Percentiles rank a stretch among this genome's conserved stretches.
These are phyloP conservation scores for Mortierella sp. DNA, from an alignment of 371 early-diverging fungal genomes.

Conservation along the genomic window DNA sequence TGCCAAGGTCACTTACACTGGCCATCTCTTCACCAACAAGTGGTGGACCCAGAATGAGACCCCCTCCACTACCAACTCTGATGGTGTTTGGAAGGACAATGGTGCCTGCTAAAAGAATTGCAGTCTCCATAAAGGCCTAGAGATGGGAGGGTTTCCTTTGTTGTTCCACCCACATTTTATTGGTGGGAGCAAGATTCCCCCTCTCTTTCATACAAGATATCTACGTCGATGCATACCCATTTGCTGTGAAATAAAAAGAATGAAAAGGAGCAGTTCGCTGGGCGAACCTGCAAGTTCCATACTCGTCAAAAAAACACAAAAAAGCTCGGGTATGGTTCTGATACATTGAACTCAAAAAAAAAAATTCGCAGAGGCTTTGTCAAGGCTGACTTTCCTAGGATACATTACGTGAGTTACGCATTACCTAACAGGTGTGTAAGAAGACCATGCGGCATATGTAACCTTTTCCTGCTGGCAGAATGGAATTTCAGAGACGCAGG, in stretches of 20 bases:
- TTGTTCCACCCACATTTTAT: background rate
- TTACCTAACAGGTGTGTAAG: too few relatives aligned
- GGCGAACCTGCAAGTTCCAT: constrained; percentile 15
- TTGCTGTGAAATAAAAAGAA: constrained; percentile 4
- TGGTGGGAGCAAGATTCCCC: too few relatives aligned
- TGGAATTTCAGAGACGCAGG: too few relatives aligned
- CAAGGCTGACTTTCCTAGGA: too few relatives aligned
- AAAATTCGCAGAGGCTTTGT: too few relatives aligned
- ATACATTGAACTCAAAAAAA: too few relatives aligned
- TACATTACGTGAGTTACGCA: too few relatives aligned
- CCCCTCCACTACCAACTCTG: constrained; percentile 11
- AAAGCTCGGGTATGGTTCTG: too few relatives aligned
- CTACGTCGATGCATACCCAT: background rate
- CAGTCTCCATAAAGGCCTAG: too few relatives aligned
- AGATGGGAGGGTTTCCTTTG: background rate
- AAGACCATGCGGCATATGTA: too few relatives aligned
- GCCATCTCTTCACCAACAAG: constrained; percentile 56
- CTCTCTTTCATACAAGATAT: background rate
- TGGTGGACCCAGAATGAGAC: constrained; percentile 66
- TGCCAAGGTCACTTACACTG: constrained; percentile 55
- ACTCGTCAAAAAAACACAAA: too few relatives aligned
- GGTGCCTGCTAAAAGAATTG: constrained; percentile 40
- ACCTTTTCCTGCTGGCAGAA: too few relatives aligned
- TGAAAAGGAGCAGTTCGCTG: constrained; percentile 4
- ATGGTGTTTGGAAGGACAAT: constrained; percentile 59